Evolutionary conservation across 1,284 basidiomycete species (phyloP), one percentile per base, ranked within the genome.

Genomic region (Mycosarcoma maydis): DNA sequence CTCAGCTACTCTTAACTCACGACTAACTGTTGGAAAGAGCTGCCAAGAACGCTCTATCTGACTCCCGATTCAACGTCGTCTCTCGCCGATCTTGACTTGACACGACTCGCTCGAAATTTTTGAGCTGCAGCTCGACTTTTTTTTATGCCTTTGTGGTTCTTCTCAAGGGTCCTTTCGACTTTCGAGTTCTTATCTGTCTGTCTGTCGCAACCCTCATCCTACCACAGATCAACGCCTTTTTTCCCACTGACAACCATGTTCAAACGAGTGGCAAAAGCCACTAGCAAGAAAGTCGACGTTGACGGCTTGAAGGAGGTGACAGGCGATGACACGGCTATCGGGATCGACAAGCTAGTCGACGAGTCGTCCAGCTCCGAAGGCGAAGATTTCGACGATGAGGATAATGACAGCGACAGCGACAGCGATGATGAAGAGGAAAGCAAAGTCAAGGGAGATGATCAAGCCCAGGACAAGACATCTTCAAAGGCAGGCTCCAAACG

Each of bases 271-370:
- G 50, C 44, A 9, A 65, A 61, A 40, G 66, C 66, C 29, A 69
- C 66, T 2, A 39, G 27, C 30, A 58, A 44, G 27, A 69, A 57
- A 38, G 42, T 11, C 24, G 49, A 55, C 36, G 55, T 37, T n/a
- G 59, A 62, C n/a, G 46, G 64, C 4, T 34, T 59, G 49, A 62
- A 64, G 44, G n/a, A 36, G 4, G 47, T 33, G 1, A 59, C 54
- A 11, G 66, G 66, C 5, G 66, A 69, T 23, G 66, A 69, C 48
- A 62, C 66, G 13, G 66, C 59, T 10, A 51, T 69, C 27, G 58
- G 54, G 42, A 62, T 69, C 51, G 66, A 69, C 55, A 54, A 53
- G 50, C 51, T 60, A 33, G 52, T 65, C n/a, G 61, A 70, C 50
- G 67, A 70, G 26, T 56, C 53, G n/a, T 65, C 61, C 8, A 60